Evolutionary conservation across 805 yeast genomes (phyloP).

Genomic region (Candida sphagnicola): DNA sequence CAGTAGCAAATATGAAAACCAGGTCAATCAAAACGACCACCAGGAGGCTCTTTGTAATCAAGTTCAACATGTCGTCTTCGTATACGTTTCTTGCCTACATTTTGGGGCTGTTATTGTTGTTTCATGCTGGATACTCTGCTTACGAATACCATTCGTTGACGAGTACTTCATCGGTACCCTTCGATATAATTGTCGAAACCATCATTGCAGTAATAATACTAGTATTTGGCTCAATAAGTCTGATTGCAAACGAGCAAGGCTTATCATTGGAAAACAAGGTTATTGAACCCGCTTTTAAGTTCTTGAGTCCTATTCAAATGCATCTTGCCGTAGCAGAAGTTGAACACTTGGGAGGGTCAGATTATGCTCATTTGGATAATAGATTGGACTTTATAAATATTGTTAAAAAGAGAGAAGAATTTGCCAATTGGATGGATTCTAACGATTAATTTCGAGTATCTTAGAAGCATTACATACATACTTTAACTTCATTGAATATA

Average conservation of each 20-base stretch:
- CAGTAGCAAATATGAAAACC: too few species aligned
- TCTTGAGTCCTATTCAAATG: slow-evolving; percentile 45
- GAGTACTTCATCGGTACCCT: slow-evolving; percentile 26
- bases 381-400: slow-evolving; percentile 53
- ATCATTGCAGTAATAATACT: slow-evolving; percentile 43
- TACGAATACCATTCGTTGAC: slow-evolving; percentile 45
- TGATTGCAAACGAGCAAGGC: slow-evolving; percentile 20
- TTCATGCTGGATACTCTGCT: slow-evolving; percentile 53
- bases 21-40: too few species aligned
- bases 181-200: slow-evolving; percentile 50
- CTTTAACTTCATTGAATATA: too few species aligned
- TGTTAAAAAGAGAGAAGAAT: slow-evolving; percentile 40
- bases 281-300: slow-evolving; percentile 23
- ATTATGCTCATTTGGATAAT: slow-evolving; percentile 45
- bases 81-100: slow-evolving; percentile 7
- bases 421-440: slow-evolving; percentile 27
- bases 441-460: too few species aligned
- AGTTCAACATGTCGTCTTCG: background rate
- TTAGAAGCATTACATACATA: too few species aligned
- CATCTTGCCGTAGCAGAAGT: slow-evolving; percentile 43
- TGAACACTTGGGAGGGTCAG: slow-evolving; percentile 45
- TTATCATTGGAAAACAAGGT: slow-evolving; percentile 23
- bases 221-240: slow-evolving; percentile 33
- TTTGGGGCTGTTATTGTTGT: slow-evolving; percentile 19
- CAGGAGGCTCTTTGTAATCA: too few species aligned